Conservation (phyloP, 1,284 basidiomycete species). For the Moesziomyces globuligerus region DNA sequence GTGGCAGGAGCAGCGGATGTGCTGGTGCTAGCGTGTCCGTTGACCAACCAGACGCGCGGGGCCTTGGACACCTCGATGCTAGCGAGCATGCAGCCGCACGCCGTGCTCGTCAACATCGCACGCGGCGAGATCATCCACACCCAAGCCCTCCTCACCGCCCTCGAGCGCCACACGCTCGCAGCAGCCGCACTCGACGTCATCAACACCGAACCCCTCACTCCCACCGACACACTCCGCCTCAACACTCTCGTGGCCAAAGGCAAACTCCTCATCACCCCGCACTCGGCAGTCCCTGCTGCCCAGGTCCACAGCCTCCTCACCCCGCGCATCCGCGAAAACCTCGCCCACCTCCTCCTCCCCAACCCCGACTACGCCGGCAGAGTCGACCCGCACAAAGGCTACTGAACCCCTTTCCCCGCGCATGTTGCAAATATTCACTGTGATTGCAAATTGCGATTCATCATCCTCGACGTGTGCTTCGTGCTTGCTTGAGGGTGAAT, state of each 20-base stretch:
- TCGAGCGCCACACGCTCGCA: slow-evolving; percentile 80
- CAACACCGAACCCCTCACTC: slow-evolving; percentile 87
- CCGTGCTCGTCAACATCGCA: slow-evolving; percentile 49
- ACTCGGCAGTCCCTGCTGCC: slow-evolving; percentile 23
- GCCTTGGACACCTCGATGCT: slow-evolving; percentile 19
- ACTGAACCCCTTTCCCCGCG: slow-evolving; percentile 2
- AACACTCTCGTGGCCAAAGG: slow-evolving; percentile 5
- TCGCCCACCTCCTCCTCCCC: slow-evolving; percentile 1
- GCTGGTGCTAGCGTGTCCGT: slow-evolving; percentile 42
- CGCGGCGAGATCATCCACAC: slow-evolving; percentile 77
- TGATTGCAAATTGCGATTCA: neutral
- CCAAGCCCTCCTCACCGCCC: slow-evolving; percentile 80
- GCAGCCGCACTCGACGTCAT: slow-evolving; percentile 91
- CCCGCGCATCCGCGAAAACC: slow-evolving; percentile 13
- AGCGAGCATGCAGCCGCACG: neutral
- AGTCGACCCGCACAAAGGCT: slow-evolving; percentile 26
- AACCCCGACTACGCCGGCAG: slow-evolving; percentile 4
- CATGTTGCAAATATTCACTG: neutral
- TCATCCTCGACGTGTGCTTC: neutral
- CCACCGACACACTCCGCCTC: too few relatives aligned
- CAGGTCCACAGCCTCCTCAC: slow-evolving; percentile 7
- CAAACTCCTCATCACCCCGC: slow-evolving; percentile 25
- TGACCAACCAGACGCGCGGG: slow-evolving; percentile 25
- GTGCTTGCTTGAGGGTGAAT: too few relatives aligned
- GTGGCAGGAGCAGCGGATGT: slow-evolving; percentile 16